Evolutionary conservation across 2,329 filamentous ascomycete genomes (phyloP).

Genomic region (Venturiaceae sp.): DNA sequence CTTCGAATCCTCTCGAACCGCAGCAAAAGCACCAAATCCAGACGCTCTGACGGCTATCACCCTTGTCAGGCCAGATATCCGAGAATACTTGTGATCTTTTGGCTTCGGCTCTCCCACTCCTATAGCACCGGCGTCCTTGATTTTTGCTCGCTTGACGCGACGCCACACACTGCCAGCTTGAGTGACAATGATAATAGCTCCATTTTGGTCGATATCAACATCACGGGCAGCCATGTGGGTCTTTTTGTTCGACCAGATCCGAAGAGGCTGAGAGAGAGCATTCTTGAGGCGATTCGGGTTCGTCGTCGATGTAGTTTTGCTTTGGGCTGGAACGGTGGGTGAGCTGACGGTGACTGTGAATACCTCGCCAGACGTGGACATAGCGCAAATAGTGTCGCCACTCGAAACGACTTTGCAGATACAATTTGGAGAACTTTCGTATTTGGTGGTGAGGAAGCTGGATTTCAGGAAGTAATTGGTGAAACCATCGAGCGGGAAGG

Average conservation of each 20-base stretch:
- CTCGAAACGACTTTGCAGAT: constrained; percentile 73
- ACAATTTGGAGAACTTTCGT: constrained; percentile 54
- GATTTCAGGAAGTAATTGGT: constrained; percentile 59
- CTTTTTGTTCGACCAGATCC: constrained; percentile 84
- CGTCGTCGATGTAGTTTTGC: constrained; percentile 60
- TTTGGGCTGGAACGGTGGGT: constrained; percentile 37
- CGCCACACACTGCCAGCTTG: constrained; percentile 89
- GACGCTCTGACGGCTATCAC: constrained; percentile 80
- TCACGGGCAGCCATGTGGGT: constrained; percentile 76
- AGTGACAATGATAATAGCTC: constrained; percentile 89
- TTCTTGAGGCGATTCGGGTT: constrained; percentile 86
- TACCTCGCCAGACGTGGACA: constrained; percentile 76
- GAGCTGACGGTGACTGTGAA: constrained; percentile 74
- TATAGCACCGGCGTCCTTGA: constrained; percentile 53
- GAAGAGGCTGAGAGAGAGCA: constrained; percentile 66
- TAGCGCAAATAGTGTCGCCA: constrained; percentile 82
- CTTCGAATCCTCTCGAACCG: constrained; percentile 65
- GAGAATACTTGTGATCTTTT: constrained; percentile 92
- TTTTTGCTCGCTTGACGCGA: constrained; percentile 70
- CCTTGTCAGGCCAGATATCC: constrained; percentile 78
- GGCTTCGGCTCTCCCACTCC: constrained; percentile 48
- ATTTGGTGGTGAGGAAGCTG: constrained; percentile 50
- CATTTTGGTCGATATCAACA: constrained; percentile 82
- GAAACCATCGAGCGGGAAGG: constrained; percentile 69
- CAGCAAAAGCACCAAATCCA: constrained; percentile 80